Percentiles rank a stretch among this genome's conserved stretches.
These are phyloP conservation scores for Naganishia liquefaciens DNA, from an alignment of 1,284 basidiomycete genomes.

Conservation along the genomic window DNA sequence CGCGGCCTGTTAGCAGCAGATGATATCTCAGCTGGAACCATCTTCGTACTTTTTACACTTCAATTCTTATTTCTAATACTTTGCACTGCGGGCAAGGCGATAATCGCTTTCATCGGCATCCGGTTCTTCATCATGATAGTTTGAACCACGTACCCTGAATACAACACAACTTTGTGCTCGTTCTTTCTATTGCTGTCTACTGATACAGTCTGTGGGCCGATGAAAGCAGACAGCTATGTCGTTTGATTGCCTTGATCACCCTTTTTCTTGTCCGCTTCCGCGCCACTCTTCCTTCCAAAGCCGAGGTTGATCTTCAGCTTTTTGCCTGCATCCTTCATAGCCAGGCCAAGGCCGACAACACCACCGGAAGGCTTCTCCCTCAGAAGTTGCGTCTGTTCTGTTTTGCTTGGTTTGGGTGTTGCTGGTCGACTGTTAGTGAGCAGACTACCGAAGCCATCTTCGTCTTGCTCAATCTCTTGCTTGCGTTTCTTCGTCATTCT, in stretches of 20 bases:
- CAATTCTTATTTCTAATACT: too few species aligned
- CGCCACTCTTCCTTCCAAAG: slow-evolving; percentile 28
- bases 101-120: too few species aligned
- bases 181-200: background rate
- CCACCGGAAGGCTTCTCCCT: slow-evolving; percentile 24
- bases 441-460: slow-evolving; percentile 64
- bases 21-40: too few species aligned
- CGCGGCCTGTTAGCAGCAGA: too few species aligned
- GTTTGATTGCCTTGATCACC: slow-evolving; percentile 1
- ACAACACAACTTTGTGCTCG: background rate
- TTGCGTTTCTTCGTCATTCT: slow-evolving; percentile 68
- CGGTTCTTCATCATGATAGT: too few species aligned
- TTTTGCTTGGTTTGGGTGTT: slow-evolving; percentile 34
- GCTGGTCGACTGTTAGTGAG: slow-evolving; percentile 57
- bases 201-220: background rate
- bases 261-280: slow-evolving; percentile 25
- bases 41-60: too few species aligned
- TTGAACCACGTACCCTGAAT: background rate
- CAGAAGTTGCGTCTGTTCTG: slow-evolving; percentile 27
- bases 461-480: slow-evolving; percentile 69
- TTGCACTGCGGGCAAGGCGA: too few species aligned
- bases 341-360: slow-evolving; percentile 50
- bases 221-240: background rate
- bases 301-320: slow-evolving; percentile 67
- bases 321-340: slow-evolving; percentile 67